Evolutionary conservation across 805 yeast species (phyloP), one percentile per base, ranked within the genome.

Genomic region (Wickerhamia fluorescens): DNA sequence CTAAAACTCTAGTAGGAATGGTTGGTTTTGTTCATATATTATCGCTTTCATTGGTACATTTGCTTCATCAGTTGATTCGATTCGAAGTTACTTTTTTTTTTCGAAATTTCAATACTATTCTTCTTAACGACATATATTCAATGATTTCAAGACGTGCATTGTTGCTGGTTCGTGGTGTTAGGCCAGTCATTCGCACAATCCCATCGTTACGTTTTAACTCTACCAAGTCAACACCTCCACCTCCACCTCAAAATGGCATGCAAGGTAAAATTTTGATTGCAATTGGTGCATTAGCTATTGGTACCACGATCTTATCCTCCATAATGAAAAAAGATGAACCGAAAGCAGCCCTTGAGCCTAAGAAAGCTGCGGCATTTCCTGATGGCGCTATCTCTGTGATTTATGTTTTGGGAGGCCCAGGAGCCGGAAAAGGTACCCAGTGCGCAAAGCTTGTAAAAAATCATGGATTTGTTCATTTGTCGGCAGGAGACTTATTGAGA

Each of bases 381-480:
- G 68, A 70, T 2, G 74, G 75, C 22, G 78, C 84, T 32, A 76
- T 83, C 16, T 75, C 83, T 16, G 94, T 89, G 4, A 69, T 88
- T 16, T 89, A 85, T 54, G 96, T 89, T 12, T 72, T 89, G 18
- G 98, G 98, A 24, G 97, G 97, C 3, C 97, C 97, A 4, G 97
- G 97, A 13, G 84, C 95, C 16, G 97, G 98, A 24, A 92, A 92
- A 53, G 97, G 98, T 33, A 89, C 98, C 1, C 98, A 89, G 58
- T 85, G 96, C 64, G 80, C 78, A 18, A 83, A 75, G 49, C 68
- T 89, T 33, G 96, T 89, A 24, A 58, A 70, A 13, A 84, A 87
- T 44, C 81, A 73, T 51, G 76, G 78, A 11, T 92, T 88, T 55
- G 78, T 81, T 18, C 98, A 89, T 52, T 62, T 89, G 24, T 78